These are phyloP conservation scores for Alternaria infectoria DNA, from an alignment of 2,329 filamentous ascomycete species.

Conservation along the genomic window DNA sequence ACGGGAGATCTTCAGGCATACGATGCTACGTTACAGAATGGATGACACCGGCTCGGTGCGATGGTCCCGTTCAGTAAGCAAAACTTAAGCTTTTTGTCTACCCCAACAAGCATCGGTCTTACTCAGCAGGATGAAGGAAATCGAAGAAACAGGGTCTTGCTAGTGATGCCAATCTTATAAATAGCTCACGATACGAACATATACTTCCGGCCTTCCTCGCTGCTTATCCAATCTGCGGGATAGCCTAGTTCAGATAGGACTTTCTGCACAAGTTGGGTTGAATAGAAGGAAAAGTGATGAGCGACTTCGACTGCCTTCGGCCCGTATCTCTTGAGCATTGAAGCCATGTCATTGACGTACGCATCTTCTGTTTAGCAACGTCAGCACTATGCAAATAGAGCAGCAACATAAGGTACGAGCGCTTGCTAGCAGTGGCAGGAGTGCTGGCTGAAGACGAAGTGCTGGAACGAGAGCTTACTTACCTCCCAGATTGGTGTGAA, in stretches of 20 bases:
- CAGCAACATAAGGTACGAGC: background rate
- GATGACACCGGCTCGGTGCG: background rate
- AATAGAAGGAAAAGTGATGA: background rate
- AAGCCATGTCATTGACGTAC: background rate
- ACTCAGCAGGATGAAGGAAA: background rate
- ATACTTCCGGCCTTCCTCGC: background rate
- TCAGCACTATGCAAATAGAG: no score
- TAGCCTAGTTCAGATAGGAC: background rate
- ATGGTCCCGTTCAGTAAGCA: background rate
- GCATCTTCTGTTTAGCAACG: background rate
- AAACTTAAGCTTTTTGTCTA: background rate
- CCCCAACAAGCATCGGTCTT: background rate
- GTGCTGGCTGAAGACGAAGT: no score
- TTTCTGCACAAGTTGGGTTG: background rate
- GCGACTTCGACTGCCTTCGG: background rate
- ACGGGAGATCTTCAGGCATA: background rate
- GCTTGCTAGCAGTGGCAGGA: background rate
- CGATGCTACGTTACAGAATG: background rate
- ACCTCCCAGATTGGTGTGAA: no score
- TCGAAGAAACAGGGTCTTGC: background rate
- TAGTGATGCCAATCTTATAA: background rate
- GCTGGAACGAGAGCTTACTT: no score
- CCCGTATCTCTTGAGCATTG: background rate
- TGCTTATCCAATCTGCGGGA: background rate
- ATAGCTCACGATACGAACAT: background rate